phyloP scores from a whole-genome alignment of 2,329 filamentous ascomycete genomes.

The Cladosporium cucumerinum region DNA sequence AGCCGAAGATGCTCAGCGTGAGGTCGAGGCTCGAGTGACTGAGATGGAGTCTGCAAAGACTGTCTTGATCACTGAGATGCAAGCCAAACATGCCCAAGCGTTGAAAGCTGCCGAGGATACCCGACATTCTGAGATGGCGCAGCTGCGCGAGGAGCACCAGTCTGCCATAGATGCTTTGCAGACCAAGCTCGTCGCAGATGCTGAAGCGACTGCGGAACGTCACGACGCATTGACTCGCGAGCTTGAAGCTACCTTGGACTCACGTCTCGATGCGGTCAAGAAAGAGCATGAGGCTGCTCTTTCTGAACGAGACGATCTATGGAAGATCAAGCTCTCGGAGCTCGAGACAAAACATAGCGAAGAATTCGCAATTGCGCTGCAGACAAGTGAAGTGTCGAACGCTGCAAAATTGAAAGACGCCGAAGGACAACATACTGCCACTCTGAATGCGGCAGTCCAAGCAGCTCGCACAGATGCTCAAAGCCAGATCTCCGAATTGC shows the following conservation, averaged over 20 bases:
- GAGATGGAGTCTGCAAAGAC: slow-evolving; percentile 21
- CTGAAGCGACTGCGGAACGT: slow-evolving; percentile 13
- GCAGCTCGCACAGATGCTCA: slow-evolving; percentile 21
- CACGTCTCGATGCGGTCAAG: slow-evolving; percentile 19
- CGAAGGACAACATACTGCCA: slow-evolving; percentile 19
- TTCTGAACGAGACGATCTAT: slow-evolving; percentile 22
- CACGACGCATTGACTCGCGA: slow-evolving; percentile 9
- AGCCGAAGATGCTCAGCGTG: slow-evolving; percentile 7
- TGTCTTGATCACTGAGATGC: slow-evolving; percentile 8
- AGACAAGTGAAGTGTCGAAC: slow-evolving; percentile 18
- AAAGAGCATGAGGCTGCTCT: slow-evolving; percentile 20
- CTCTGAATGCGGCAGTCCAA: slow-evolving; percentile 19
- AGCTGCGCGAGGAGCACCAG: slow-evolving; percentile 19
- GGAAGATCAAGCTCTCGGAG: slow-evolving; percentile 22
- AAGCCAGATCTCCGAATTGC: slow-evolving; percentile 17
- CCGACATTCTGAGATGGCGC: slow-evolving; percentile 19
- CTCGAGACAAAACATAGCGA: slow-evolving; percentile 19
- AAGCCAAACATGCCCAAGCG: slow-evolving; percentile 17
- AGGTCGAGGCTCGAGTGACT: slow-evolving; percentile 16
- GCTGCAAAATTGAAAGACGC: slow-evolving; percentile 20
- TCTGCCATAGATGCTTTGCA: slow-evolving; percentile 16
- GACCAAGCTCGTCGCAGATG: background rate
- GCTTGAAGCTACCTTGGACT: background rate
- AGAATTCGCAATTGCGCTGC: slow-evolving; percentile 19
- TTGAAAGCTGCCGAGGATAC: slow-evolving; percentile 15